Evolutionary conservation across 768 basidiomycete species (phyloP), one percentile per base, ranked within the genome.

Genomic region (Coprinopsis marcescibilis): DNA sequence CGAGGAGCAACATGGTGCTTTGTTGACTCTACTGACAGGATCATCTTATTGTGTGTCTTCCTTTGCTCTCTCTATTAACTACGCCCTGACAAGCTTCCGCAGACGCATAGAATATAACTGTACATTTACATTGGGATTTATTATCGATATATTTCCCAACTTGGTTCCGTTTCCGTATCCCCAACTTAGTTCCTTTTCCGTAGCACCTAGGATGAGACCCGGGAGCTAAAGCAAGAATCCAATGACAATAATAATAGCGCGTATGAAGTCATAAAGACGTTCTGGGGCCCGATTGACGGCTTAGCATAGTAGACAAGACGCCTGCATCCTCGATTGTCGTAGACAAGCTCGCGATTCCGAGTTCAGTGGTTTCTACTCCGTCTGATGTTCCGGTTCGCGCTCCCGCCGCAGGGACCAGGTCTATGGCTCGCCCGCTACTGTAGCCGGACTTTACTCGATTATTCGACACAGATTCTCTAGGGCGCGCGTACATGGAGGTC

Each of bases 361-460:
- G 64, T 49, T 74, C 70, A 1, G 81, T 77, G 0, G 76, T 79
- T 61, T 86, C 84, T 3, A 70, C 54, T 20, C 85, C 85, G 56
- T 83, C 73, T 13, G 86, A 75, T 20, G 72, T 75, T 35, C 85
- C 86, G 15, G 70, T 60, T 29, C 83, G 73, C 23, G 84, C 72
- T 2, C 88, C 87, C 1, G 87, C 89, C 14, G 71, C 64, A 1
- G 86, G 86, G 5, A 91, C 81, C 56, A 62, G 64, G 63, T 88
- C 85, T 50, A 90, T 89, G 32, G 87, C 80, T 41, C 58, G 57
- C 3, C 53, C 53, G 20, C 77, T 75, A 44, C 72, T 65, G 53
- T 85, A 77, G 17, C 85, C 86, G 5, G 87, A 88, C 60, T 88
- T 89, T 60, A 92, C 67, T 33, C 88, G 81, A 64, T 92, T 90